Conservation (phyloP, 2,329 filamentous ascomycete genomes). For the Helotiales sp. region DNA sequence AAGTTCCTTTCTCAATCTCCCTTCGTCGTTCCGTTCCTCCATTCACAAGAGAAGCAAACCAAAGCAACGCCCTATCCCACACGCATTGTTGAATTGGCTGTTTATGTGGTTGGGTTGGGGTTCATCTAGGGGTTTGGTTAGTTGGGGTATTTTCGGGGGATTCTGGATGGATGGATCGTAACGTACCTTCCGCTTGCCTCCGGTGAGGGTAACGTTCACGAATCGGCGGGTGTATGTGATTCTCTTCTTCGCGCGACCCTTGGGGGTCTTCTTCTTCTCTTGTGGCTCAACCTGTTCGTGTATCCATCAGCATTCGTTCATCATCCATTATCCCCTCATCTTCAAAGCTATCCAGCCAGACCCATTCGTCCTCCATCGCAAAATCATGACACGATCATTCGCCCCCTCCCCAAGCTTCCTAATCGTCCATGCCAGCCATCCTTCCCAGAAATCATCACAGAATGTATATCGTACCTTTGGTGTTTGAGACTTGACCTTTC, state of each 20-base stretch:
- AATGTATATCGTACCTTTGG: slow-evolving; percentile 71
- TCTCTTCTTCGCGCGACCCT: slow-evolving; percentile 97
- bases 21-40: not conserved
- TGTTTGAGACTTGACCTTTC: slow-evolving; percentile 97
- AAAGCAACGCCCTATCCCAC: slow-evolving; percentile 31
- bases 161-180: not conserved
- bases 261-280: slow-evolving; percentile 97
- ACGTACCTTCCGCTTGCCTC: slow-evolving; percentile 94
- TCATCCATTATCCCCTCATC: not conserved
- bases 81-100: slow-evolving; percentile 31
- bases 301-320: slow-evolving; percentile 36
- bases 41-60: slow-evolving; percentile 16
- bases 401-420: not conserved
- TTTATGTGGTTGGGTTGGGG: slow-evolving; percentile 79
- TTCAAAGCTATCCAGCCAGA: not conserved
- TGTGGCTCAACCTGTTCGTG: slow-evolving; percentile 76
- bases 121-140: slow-evolving; percentile 67
- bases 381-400: not conserved
- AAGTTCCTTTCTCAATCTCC: not conserved
- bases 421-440: not conserved
- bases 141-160: not conserved
- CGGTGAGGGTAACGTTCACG: slow-evolving; percentile 96
- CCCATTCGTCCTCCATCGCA: not conserved
- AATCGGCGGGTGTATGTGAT: slow-evolving; percentile 96
- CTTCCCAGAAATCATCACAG: slow-evolving; percentile 11